Evolutionary conservation across 306 rosid genomes (phyloP), one percentile per base, ranked within the genome.

Genomic region (Prunus mume): DNA sequence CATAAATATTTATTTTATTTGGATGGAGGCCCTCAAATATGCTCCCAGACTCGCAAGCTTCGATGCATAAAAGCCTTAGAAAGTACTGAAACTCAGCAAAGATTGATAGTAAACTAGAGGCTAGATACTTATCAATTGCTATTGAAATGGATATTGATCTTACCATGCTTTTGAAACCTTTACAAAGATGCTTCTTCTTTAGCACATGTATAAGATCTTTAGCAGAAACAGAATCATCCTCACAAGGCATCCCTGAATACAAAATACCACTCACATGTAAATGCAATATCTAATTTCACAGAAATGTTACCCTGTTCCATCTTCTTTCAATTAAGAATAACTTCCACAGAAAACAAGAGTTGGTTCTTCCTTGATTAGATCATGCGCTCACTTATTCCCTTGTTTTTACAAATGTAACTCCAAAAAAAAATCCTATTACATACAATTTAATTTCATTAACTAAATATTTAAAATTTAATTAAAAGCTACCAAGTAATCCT

Each of bases 1-100:
- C 93, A 46, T 88, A 93, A 30, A 91, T 83, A 32, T 41, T 75
- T n/a, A 88, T 50, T 62, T 91, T 56, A 18, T 75, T 34, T 3
- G 95, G 87, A 55, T 88, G 93, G 28, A 89, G 58, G 15, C 97
- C 95, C 11, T 84, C 90, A 60, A 93, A 93, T 38, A 93, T 84
- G 56, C 97, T 91, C 71, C 96, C 98, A 6, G 88, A 17, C n/a
- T 91, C 93, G 50, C 98, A 93, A 7, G 97, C 93, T 83, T 93
- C 97, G n/a, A 91, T 1, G 25, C 7, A 22, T 12, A 32, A 63
- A 46, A 17, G 27, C 34, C n/a, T 70, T 19, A 2, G 57, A 28
- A 9, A 28, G 45, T 9, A 25, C 51, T 32, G 24, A 34, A 71
- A 25, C 34, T 30, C 22, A 34, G 28, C 49, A 30, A 18, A 71